Base-by-base conservation (phyloP, 2,329 filamentous ascomycete genomes). In the Dothideomycetes sp. region DNA sequence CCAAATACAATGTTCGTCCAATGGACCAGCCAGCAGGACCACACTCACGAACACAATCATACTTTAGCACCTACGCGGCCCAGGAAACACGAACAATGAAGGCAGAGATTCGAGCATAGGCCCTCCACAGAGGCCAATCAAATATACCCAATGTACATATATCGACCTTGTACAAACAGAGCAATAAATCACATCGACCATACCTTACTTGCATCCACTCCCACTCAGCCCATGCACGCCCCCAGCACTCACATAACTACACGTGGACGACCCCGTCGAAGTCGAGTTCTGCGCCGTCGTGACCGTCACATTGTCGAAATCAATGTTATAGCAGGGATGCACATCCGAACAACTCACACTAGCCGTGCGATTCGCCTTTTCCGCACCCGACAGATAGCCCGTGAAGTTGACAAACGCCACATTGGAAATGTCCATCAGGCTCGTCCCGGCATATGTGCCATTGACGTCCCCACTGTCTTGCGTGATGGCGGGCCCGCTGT, bases 331-430 rank as follows among this genome's bases (percentile, higher is more conserved):
- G 48, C 70, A 75, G 4, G 68, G 68, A 37, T 72, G 49, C n/a
- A 61, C 53, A 1, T 55, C 60, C 1, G 62, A 67, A 47, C 71
- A 75, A 31, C 61, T 65, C 1, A 74, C 57, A n/a, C 53, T 57
- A 4, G 62, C 61, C 5, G 59, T 62, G 36, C 29, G 34, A 5
- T 41, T 38, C 12, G 52, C 56, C 4, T 50, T 59, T 7, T 49
- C 49, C 31, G 36, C 50, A 1, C 50, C 57, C n/a, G 58, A 50
- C 10, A 68, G 50, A 40, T 61, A 67, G 1, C 71, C 71, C 0
- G 65, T 70, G 41, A 73, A 73, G 44, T 73, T 72, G 19, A 64
- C 59, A 51, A 70, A 73, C 2, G 56, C 57, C 12, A 74, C 52
- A 42, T 73, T 65, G 1, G 59, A 65, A 33, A 75, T 52, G 9